Conservation (phyloP, 2,329 filamentous ascomycete genomes). For the Penicillium sclerotigenum region DNA sequence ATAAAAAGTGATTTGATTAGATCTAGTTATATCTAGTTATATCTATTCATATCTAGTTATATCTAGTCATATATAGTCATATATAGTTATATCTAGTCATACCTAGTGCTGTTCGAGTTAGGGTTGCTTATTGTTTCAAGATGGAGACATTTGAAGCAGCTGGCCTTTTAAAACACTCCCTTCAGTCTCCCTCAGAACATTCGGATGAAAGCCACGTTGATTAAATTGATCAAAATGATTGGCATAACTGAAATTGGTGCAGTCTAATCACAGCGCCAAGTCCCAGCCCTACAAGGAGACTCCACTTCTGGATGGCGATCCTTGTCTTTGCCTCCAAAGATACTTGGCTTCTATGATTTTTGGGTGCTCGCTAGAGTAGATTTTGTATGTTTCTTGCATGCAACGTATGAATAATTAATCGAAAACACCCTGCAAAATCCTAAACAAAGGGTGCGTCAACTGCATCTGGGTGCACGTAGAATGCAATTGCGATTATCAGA, state of each 20-base stretch:
- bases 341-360: background rate
- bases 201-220: background rate
- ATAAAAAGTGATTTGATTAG: background rate
- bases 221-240: background rate
- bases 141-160: background rate
- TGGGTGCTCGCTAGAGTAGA: too few relatives aligned
- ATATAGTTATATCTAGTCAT: too few relatives aligned
- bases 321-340: background rate
- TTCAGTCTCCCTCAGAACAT: background rate
- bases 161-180: background rate
- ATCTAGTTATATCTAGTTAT: too few relatives aligned
- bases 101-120: background rate
- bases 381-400: background rate
- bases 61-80: too few relatives aligned
- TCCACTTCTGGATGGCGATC: background rate
- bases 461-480: conserved; percentile 18
- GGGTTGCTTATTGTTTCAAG: background rate
- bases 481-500: conserved; percentile 20
- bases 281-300: conserved; percentile 6
- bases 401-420: background rate
- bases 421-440: background rate
- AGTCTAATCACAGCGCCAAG: background rate
- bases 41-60: too few relatives aligned
- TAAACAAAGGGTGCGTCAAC: background rate
- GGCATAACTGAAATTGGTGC: background rate